Base-by-base conservation (phyloP, 768 basidiomycete genomes). In the Cystofilobasidium ferigula region DNA sequence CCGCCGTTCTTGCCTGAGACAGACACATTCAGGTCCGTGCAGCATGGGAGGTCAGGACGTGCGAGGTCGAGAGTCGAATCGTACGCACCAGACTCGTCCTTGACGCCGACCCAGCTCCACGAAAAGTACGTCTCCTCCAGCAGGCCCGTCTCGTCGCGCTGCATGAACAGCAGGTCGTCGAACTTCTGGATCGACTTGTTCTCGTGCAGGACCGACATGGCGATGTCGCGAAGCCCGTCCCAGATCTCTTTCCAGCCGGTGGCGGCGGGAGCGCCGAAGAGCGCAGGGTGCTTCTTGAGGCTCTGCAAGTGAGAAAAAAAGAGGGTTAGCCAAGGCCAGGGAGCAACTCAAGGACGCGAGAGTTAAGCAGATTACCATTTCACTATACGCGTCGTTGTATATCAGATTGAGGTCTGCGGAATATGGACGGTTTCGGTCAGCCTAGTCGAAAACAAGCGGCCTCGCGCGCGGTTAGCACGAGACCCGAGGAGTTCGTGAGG, bases 121-220 rank as follows among this genome's bases (percentile, higher is more conserved):
- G 24, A 53, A 30, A 56, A 53, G 20, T 45, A 67, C 0, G 53
- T 57, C 32, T 67, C 65, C 32, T 67, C 65, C 3, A 60, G 60
- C n/a, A 51, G 53, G 20, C 53, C 57, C 26, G 58, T 54, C 5
- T 61, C 53, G 16, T 61, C 51, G 35, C 65, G 16, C 28, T 67
- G 53, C 48, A 67, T 61, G 45, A 67, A 67, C n/a, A 67, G 61
- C 28, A 67, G 65, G 43, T 67, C 65, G 43, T 67, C 65, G 4
- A 14, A 32, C 56, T 67, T 67, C 51, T 56, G 38, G 10, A 67
- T 30, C 40, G 53, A 43, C 20, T 26, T 40, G 38, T 59, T 60
- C 0, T 28, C 40, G 30, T 24, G 8, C 26, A 61, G 43, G 14
- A 60, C 61, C 13, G 26, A 24, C 8, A 4, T 3, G 0, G 65